A percentile compares a stretch with the other conserved stretches of the same genome.
phyloP scores from a whole-genome alignment of 441 rosid genomes.

The Bruguiera hainesii region DNA sequence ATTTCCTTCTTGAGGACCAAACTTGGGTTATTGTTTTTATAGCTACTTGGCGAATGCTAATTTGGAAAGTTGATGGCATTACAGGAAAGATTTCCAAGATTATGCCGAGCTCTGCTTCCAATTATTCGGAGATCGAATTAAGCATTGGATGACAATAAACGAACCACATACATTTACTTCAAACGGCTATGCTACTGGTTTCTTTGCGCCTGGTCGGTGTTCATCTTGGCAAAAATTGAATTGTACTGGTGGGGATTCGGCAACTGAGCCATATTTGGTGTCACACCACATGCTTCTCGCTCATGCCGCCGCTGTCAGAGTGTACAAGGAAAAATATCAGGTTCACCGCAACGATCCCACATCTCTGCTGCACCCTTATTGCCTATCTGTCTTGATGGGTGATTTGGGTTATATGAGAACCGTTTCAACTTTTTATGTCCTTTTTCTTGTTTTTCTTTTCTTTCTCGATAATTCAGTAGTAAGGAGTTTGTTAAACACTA shows the following conservation, averaged over 20 bases:
- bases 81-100: slow-evolving; percentile 6
- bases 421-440: no score
- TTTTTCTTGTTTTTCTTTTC: no score
- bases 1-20: not conserved
- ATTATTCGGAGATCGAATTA: slow-evolving; percentile 11
- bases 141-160: slow-evolving; percentile 14
- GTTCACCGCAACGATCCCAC: not conserved
- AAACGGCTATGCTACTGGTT: not conserved
- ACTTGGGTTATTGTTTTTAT: not conserved
- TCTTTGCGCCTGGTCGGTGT: slow-evolving; percentile 9
- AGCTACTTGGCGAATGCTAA: not conserved
- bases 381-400: no score
- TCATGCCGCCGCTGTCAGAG: slow-evolving; percentile 9
- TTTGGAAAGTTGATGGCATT: not conserved
- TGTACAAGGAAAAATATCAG: slow-evolving; percentile 10
- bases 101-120: not conserved
- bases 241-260: slow-evolving; percentile 9
- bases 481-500: not conserved
- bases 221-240: not conserved
- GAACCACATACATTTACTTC: not conserved
- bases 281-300: slow-evolving; percentile 10
- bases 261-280: slow-evolving; percentile 7
- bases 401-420: no score
- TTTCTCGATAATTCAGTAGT: no score
- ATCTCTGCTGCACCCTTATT: no score